Evolutionary conservation across 371 early-diverging fungal species (phyloP).

Genomic region (Circinella minor): DNA sequence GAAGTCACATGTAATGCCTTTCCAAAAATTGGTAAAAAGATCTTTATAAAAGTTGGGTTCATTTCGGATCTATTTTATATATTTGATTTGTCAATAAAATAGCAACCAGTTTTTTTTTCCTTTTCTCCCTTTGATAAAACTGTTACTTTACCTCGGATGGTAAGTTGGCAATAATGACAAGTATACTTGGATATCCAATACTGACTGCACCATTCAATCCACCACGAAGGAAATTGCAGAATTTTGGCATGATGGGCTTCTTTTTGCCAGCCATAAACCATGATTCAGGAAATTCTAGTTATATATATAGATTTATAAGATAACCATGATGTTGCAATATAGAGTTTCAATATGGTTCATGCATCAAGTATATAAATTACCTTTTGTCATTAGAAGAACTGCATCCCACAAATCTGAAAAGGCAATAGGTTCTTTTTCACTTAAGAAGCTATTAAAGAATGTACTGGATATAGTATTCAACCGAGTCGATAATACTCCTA

Average conservation of each 20-base stretch:
- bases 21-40: conserved; percentile 74
- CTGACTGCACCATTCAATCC: conserved; percentile 69
- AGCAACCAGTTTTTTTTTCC: too few relatives aligned
- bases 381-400: conserved; percentile 62
- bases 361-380: conserved; percentile 37
- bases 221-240: conserved; percentile 66
- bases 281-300: conserved; percentile 59
- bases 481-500: conserved; percentile 47
- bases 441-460: conserved; percentile 57
- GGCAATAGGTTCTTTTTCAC: conserved; percentile 57
- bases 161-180: conserved; percentile 66
- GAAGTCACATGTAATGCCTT: conserved; percentile 52
- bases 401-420: conserved; percentile 71
- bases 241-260: conserved; percentile 67
- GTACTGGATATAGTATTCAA: conserved; percentile 52
- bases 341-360: too few relatives aligned
- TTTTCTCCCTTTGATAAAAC: too few relatives aligned
- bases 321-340: too few relatives aligned
- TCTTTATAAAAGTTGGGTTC: conserved; percentile 55
- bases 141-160: conserved; percentile 49
- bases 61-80: background rate
- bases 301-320: background rate
- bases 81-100: too few relatives aligned
- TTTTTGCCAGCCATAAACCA: conserved; percentile 71
- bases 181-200: conserved; percentile 72